Evolutionary conservation across 2,329 filamentous ascomycete genomes (phyloP).

Genomic region (Hymenoscyphus albidus): DNA sequence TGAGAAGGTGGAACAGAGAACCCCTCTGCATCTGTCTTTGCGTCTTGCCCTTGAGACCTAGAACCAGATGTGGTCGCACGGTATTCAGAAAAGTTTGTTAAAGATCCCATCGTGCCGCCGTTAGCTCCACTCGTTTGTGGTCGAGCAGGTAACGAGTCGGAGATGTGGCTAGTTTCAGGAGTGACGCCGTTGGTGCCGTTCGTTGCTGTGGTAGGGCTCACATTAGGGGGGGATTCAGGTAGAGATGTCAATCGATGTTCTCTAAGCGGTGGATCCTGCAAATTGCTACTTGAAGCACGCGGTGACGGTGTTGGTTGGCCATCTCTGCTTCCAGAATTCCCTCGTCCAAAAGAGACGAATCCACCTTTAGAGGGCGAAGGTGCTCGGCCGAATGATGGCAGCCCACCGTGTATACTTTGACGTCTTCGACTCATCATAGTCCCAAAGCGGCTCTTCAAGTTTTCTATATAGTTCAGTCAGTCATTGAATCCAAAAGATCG

Average conservation of each 20-base stretch:
- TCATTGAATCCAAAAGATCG: slow-evolving; percentile 13
- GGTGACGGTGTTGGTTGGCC: slow-evolving; percentile 48
- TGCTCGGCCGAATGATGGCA: slow-evolving; percentile 45
- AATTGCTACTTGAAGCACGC: slow-evolving; percentile 55
- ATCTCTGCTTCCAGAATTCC: slow-evolving; percentile 60
- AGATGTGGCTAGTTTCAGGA: slow-evolving; percentile 35
- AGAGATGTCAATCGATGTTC: slow-evolving; percentile 52
- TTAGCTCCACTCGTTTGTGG: slow-evolving; percentile 43
- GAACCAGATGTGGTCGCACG: slow-evolving; percentile 49
- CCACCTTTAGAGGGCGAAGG: slow-evolving; percentile 54
- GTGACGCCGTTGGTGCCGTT: slow-evolving; percentile 29
- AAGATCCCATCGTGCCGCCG: slow-evolving; percentile 38
- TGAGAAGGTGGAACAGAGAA: slow-evolving; percentile 66
- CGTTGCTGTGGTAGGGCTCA: slow-evolving; percentile 22
- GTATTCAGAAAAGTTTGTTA: slow-evolving; percentile 45
- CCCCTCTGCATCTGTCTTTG: slow-evolving; percentile 67
- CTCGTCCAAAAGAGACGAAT: slow-evolving; percentile 49
- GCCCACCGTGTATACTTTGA: slow-evolving; percentile 58
- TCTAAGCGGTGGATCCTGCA: slow-evolving; percentile 44
- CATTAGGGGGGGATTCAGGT: slow-evolving; percentile 49
- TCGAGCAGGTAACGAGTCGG: slow-evolving; percentile 34
- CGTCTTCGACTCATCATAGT: slow-evolving; percentile 65
- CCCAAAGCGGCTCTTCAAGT: slow-evolving; percentile 61
- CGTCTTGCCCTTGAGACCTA: slow-evolving; percentile 35
- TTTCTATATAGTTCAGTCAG: slow-evolving; percentile 38